Conservation (phyloP, 2,329 filamentous ascomycete species). For the Trichoderma sp. region DNA sequence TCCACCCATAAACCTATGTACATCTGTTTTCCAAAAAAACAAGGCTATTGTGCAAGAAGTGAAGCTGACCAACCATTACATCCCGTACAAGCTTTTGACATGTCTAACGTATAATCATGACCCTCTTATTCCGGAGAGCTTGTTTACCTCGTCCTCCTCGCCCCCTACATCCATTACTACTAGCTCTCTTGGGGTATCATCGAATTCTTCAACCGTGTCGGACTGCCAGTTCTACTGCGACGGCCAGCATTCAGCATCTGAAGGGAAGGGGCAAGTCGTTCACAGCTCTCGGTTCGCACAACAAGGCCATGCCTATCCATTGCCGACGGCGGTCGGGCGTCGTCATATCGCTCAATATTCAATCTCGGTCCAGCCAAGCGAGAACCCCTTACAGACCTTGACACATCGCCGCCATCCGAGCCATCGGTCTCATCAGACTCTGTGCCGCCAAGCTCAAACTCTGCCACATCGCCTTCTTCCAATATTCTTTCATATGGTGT, state of each 20-base stretch:
- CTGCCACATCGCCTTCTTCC: slow-evolving; percentile 74
- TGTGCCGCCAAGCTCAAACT: slow-evolving; percentile 76
- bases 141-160: background rate
- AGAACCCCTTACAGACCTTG: slow-evolving; percentile 61
- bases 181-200: slow-evolving; percentile 35
- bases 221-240: slow-evolving; percentile 61
- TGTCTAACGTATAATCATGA: slow-evolving; percentile 22
- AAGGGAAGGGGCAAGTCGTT: slow-evolving; percentile 66
- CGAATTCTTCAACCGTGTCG: slow-evolving; percentile 63
- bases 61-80: background rate
- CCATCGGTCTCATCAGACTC: slow-evolving; percentile 67
- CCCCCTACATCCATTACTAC: background rate
- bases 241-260: slow-evolving; percentile 60
- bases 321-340: slow-evolving; percentile 47
- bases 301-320: slow-evolving; percentile 74
- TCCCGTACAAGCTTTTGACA: background rate
- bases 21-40: slow-evolving; percentile 6
- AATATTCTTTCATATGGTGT: slow-evolving; percentile 79
- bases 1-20: background rate
- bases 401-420: slow-evolving; percentile 64
- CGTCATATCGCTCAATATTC: slow-evolving; percentile 57
- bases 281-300: slow-evolving; percentile 82
- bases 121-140: background rate
- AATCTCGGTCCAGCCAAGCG: slow-evolving; percentile 70
- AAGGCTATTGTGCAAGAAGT: background rate